Conservation (phyloP, 805 yeast species). For the Kodamaea neixiangensis region DNA sequence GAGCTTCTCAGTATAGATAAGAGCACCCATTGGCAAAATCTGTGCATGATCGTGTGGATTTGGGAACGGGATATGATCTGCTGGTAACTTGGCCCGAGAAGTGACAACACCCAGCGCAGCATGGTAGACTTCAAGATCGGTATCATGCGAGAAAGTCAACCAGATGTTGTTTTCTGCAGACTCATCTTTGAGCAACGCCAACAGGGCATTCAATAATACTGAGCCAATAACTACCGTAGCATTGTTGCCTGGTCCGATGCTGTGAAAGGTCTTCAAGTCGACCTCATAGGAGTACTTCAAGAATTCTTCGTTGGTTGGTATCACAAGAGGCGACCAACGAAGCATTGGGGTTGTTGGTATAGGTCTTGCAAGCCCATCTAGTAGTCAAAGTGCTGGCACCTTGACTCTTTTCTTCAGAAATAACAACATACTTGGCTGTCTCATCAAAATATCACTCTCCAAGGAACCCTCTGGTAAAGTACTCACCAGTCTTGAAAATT, state of each 20-base stretch:
- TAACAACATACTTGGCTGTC: slow-evolving; percentile 36
- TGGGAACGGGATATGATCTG: slow-evolving; percentile 48
- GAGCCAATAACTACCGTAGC: slow-evolving; percentile 61
- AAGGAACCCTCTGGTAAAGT: slow-evolving; percentile 63
- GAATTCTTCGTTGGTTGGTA: slow-evolving; percentile 62
- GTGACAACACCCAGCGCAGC: slow-evolving; percentile 63
- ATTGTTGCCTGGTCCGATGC: slow-evolving; percentile 64
- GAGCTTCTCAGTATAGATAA: slow-evolving; percentile 40
- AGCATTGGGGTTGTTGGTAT: slow-evolving; percentile 15
- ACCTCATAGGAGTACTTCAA: slow-evolving; percentile 59
- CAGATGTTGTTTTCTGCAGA: slow-evolving; percentile 52
- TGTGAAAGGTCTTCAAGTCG: slow-evolving; percentile 62
- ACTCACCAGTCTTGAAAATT: slow-evolving; percentile 53
- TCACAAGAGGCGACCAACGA: slow-evolving; percentile 29
- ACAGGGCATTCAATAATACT: slow-evolving; percentile 50
- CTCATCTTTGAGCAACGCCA: slow-evolving; percentile 49
- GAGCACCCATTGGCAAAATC: slow-evolving; percentile 44
- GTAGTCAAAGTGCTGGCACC: slow-evolving; percentile 46
- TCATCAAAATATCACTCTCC: slow-evolving; percentile 41
- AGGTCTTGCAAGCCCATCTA: slow-evolving; percentile 24
- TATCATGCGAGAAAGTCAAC: slow-evolving; percentile 76
- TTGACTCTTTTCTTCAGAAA: slow-evolving; percentile 46
- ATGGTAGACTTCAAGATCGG: slow-evolving; percentile 60
- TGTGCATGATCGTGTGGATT: slow-evolving; percentile 46
- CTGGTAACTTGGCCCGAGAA: slow-evolving; percentile 44